phyloP scores from a whole-genome alignment of 805 yeast species.

The Wickerhamomyces kurtzmanii region DNA sequence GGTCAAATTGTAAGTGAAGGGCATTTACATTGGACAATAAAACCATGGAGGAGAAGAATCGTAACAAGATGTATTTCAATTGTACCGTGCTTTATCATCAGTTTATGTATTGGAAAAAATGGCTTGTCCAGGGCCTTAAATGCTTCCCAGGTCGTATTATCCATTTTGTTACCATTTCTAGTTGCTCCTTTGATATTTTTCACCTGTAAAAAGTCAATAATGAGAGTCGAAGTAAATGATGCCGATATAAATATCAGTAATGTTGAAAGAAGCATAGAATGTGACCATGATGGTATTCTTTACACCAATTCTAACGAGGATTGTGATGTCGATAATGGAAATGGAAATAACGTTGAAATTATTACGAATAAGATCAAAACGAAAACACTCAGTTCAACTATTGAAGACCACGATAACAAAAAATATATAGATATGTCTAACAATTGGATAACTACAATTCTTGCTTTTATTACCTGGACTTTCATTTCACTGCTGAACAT shows the following conservation, averaged over 20 bases:
- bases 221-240: slow-evolving; percentile 43
- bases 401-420: slow-evolving; percentile 9
- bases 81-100: slow-evolving; percentile 70
- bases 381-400: slow-evolving; percentile 1
- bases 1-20: slow-evolving; percentile 94
- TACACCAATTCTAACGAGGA: too few relatives aligned
- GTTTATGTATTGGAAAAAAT: slow-evolving; percentile 57
- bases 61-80: slow-evolving; percentile 73
- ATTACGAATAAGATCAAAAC: not conserved
- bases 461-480: slow-evolving; percentile 56
- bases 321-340: slow-evolving; percentile 4
- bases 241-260: not conserved
- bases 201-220: slow-evolving; percentile 59
- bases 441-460: slow-evolving; percentile 40
- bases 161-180: slow-evolving; percentile 73
- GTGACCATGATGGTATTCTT: slow-evolving; percentile 2
- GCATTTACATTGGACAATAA: slow-evolving; percentile 69
- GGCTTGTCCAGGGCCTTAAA: slow-evolving; percentile 71
- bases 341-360: slow-evolving; percentile 2
- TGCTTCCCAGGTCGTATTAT: slow-evolving; percentile 78
- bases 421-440: slow-evolving; percentile 49
- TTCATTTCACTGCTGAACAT: slow-evolving; percentile 64
- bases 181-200: slow-evolving; percentile 81
- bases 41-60: slow-evolving; percentile 74
- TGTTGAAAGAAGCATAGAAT: slow-evolving; percentile 3